Evolutionary conservation across 352 stramenopile species (phyloP).

Genomic region (Pythium coloratum): DNA sequence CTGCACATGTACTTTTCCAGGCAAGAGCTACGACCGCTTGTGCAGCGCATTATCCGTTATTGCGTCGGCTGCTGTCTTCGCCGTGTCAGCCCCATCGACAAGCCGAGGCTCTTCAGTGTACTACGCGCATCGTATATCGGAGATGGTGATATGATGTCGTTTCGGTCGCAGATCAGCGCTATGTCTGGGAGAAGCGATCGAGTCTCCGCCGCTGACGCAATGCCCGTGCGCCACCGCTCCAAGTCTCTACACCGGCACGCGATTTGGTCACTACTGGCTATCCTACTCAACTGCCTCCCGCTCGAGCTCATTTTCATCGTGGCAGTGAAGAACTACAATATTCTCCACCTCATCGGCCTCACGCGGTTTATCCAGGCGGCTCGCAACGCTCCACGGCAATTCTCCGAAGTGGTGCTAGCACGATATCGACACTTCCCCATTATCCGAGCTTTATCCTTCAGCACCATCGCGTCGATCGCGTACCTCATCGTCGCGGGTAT

Average conservation of each 20-base stretch:
- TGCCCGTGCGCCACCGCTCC: slow-evolving; percentile 10
- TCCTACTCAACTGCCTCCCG: slow-evolving; percentile 35
- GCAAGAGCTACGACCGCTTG: slow-evolving; percentile 4
- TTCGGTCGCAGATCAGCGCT: slow-evolving; percentile 13
- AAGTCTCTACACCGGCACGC: slow-evolving; percentile 8
- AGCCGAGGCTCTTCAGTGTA: slow-evolving; percentile 13
- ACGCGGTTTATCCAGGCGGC: slow-evolving; percentile 30
- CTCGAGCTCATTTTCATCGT: slow-evolving; percentile 38
- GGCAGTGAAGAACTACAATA: slow-evolving; percentile 35
- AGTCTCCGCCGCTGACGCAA: slow-evolving; percentile 15
- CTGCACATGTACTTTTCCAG: neutral
- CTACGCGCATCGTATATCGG: slow-evolving; percentile 18
- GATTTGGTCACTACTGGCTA: neutral
- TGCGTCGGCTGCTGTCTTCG: slow-evolving; percentile 7
- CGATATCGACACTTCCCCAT: slow-evolving; percentile 22
- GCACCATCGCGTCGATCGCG: slow-evolving; percentile 40
- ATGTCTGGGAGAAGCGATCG: slow-evolving; percentile 13
- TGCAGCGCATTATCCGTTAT: slow-evolving; percentile 7
- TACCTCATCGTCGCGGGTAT: slow-evolving; percentile 48
- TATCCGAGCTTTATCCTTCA: slow-evolving; percentile 45
- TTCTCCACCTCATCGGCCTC: slow-evolving; percentile 46
- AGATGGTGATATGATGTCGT: slow-evolving; percentile 13
- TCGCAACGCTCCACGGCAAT: slow-evolving; percentile 18
- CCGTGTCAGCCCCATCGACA: slow-evolving; percentile 18
- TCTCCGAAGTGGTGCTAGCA: slow-evolving; percentile 28